Conservation (phyloP, 192 early-diverging fungal species). For the Ambispora gerdemannii region DNA sequence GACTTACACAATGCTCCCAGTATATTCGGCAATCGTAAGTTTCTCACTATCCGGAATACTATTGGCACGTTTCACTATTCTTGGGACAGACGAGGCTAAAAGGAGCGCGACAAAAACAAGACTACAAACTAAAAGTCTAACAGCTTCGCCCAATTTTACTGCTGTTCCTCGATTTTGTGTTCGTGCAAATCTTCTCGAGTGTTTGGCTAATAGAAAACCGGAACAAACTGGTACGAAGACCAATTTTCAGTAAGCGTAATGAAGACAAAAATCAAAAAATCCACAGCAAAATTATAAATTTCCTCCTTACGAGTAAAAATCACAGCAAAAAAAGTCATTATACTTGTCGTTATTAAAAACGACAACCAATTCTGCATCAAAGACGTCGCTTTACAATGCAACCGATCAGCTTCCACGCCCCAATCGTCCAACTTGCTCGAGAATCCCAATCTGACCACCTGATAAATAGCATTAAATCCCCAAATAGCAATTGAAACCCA, state of each 20-base stretch:
- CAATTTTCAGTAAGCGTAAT: no score
- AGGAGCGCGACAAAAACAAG: not conserved
- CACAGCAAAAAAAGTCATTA: not conserved
- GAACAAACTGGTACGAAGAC: not conserved
- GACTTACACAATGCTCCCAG: not conserved
- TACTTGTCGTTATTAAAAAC: not conserved
- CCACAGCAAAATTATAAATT: not conserved
- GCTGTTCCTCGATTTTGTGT: not conserved
- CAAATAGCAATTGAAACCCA: not conserved
- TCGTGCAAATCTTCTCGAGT: not conserved
- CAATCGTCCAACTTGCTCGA: not conserved
- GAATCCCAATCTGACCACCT: not conserved
- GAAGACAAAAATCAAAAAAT: not conserved
- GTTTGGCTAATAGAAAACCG: not conserved
- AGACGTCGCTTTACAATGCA: not conserved
- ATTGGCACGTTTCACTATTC: not conserved
- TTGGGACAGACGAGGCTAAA: not conserved
- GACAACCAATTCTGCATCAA: not conserved
- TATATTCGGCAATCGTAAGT: not conserved
- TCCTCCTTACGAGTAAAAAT: not conserved
- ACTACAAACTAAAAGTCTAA: not conserved
- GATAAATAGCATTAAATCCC: not conserved
- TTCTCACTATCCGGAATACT: no score
- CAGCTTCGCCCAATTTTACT: slow-evolving; percentile 1
- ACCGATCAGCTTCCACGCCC: not conserved